These are phyloP conservation scores for Endoconidiophora polonica DNA, from an alignment of 2,329 filamentous ascomycete genomes.

Conservation along the genomic window DNA sequence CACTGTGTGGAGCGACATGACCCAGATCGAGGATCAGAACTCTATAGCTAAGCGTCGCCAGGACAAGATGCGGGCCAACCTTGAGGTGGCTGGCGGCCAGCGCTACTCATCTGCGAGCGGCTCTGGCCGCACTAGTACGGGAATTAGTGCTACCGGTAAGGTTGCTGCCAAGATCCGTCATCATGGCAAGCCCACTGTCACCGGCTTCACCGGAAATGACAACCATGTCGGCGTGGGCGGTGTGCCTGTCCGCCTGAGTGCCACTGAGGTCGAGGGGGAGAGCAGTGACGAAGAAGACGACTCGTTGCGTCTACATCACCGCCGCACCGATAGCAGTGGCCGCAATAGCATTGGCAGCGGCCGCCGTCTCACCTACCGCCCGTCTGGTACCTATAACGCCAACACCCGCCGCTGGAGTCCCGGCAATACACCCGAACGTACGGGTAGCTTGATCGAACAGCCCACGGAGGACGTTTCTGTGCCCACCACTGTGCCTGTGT, in stretches of 20 bases:
- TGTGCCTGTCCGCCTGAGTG: conserved; percentile 79
- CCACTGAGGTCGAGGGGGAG: conserved; percentile 85
- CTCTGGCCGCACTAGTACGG: conserved; percentile 42
- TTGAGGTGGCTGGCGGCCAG: conserved; percentile 57
- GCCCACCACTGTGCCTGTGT: not conserved
- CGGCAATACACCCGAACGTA: conserved; percentile 37
- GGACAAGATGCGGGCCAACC: conserved; percentile 71
- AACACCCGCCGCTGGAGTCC: conserved; percentile 33
- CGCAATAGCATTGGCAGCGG: conserved; percentile 48
- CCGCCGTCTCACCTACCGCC: conserved; percentile 33
- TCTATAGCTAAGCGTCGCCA: conserved; percentile 67
- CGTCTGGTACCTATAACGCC: conserved; percentile 30
- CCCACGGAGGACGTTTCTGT: conserved; percentile 4
- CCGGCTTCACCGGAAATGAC: conserved; percentile 60
- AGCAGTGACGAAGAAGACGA: conserved; percentile 62
- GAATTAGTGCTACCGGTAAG: conserved; percentile 42
- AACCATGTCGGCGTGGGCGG: conserved; percentile 62
- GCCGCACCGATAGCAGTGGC: conserved; percentile 58
- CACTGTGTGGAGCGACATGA: conserved; percentile 93
- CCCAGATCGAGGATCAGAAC: conserved; percentile 81
- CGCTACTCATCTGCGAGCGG: conserved; percentile 24
- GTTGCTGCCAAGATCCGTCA: conserved; percentile 79
- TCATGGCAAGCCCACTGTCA: conserved; percentile 62
- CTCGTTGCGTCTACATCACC: conserved; percentile 38
- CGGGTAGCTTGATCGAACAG: conserved; percentile 32